Evolutionary conservation across 179 eudicot species (phyloP).

Genomic region (Patellifolia procumbens): DNA sequence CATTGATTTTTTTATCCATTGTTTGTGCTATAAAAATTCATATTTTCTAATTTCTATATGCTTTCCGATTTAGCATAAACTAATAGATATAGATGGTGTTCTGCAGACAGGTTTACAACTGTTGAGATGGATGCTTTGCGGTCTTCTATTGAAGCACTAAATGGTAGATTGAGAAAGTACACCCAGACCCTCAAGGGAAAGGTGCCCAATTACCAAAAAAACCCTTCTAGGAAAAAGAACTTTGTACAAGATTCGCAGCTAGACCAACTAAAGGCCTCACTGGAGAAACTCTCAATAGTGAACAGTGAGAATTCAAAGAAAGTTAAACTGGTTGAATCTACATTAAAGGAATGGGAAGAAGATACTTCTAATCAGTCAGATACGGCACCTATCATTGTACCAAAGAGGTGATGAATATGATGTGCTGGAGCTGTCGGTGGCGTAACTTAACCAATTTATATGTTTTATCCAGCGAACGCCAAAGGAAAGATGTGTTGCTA

Average conservation of each 20-base stretch:
- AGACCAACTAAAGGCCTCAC: constrained; percentile 60
- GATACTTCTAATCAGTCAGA: constrained; percentile 29
- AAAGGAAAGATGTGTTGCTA: too few species aligned
- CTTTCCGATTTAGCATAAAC: too few species aligned
- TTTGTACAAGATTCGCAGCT: constrained; percentile 52
- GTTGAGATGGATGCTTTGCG: constrained; percentile 84
- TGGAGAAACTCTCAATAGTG: constrained; percentile 78
- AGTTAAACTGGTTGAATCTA: constrained; percentile 76
- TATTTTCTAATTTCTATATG: too few species aligned
- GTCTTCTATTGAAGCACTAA: constrained; percentile 74
- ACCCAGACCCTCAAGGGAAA: constrained; percentile 42
- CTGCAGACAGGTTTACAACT: constrained; percentile 69
- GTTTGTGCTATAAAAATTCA: neutral
- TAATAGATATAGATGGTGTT: constrained; percentile 4
- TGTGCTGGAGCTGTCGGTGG: neutral
- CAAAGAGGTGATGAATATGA: neutral
- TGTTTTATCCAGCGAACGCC: too few species aligned
- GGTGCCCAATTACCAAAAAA: constrained; percentile 36
- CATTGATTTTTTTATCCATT: too few species aligned
- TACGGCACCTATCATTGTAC: too few species aligned
- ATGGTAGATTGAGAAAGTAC: constrained; percentile 67
- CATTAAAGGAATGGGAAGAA: constrained; percentile 45
- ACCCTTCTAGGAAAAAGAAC: constrained; percentile 38
- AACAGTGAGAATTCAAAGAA: constrained; percentile 77
- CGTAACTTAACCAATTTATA: too few species aligned